Evolutionary conservation across 1,284 basidiomycete species (phyloP), one percentile per base, ranked within the genome.

Genomic region (Vanrija pseudolonga): DNA sequence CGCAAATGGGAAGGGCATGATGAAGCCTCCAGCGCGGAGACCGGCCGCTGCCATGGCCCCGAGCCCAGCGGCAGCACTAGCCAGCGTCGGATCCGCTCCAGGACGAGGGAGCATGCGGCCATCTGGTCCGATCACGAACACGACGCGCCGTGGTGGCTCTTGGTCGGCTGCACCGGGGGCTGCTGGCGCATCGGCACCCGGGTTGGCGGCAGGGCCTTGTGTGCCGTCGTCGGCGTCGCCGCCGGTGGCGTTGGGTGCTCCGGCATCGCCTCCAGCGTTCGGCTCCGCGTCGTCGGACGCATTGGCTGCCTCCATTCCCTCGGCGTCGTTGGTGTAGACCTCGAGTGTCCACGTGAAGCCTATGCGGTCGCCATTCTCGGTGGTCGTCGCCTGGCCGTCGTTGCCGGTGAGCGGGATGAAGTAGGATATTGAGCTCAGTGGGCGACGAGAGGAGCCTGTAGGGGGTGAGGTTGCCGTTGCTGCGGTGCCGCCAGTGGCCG

Each of bases 281-380:
- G 14, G 32, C 32, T 32, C 32, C 11, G 12, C 32, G 14, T 32
- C 14, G 32, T 32, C 32, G 14, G 32, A 12, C 14, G 32, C 32
- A 12, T 32, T 32, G 32, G 32, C 32, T 2, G 32, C 32, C 12
- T 9, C 32, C 32, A 14, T 12, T 12, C 32, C 32, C 12, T 32
- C 32, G 32, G 32, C 32, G 12, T 51, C 49, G 48, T 58, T 54
- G 52, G 53, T 43, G 42, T 54, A 60, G 17, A 60, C 43, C 37
- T 60, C 58, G 19, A 60, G 24, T 17, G 58, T 60, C 55, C 51
- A 60, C 14, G 54, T 53, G 4, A 56, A 23, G 18, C 46, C 57
- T 9, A 50, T 20, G 11, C 50, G 53, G 6, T 48, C 46, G 17
- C 48, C 56, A 37, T 53, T 45, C 6, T 39, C 46, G 6, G 41